Percentiles rank a stretch among this genome's conserved stretches.
These are phyloP conservation scores for Pythium aquatile DNA, from an alignment of 352 stramenopile genomes.

Conservation along the genomic window DNA sequence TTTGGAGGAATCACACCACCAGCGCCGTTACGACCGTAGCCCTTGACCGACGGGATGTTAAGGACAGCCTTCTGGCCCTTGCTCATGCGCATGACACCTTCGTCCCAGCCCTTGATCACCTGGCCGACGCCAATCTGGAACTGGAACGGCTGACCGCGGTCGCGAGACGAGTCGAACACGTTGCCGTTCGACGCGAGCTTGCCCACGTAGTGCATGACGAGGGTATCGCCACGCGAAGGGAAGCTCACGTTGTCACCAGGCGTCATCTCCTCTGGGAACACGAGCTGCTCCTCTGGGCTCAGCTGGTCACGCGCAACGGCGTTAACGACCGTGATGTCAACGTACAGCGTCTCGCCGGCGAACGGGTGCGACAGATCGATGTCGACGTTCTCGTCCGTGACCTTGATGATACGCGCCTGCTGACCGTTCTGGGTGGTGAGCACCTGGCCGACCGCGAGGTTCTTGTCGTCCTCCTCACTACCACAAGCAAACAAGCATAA, in stretches of 20 bases:
- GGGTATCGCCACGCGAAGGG: constrained; percentile 61
- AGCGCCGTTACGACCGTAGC: constrained; percentile 88
- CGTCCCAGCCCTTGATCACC: constrained; percentile 95
- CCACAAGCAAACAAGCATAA: background rate
- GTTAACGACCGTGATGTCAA: constrained; percentile 71
- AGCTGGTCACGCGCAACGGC: constrained; percentile 47
- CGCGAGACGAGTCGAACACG: constrained; percentile 77
- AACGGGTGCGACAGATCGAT: constrained; percentile 77
- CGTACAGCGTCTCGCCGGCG: constrained; percentile 73
- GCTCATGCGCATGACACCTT: constrained; percentile 94
- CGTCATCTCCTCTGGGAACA: constrained; percentile 69
- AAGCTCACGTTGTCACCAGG: constrained; percentile 65
- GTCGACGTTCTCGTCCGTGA: constrained; percentile 69
- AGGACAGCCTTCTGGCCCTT: constrained; percentile 93
- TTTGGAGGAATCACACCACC: constrained; percentile 89
- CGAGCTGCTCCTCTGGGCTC: constrained; percentile 52
- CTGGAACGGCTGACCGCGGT: constrained; percentile 73
- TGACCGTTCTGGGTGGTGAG: constrained; percentile 60
- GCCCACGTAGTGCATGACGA: constrained; percentile 87
- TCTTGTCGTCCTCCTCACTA: constrained; percentile 60
- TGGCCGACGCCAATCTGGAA: constrained; percentile 81
- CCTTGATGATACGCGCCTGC: constrained; percentile 59
- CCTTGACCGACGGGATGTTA: constrained; percentile 90
- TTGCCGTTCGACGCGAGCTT: constrained; percentile 59
- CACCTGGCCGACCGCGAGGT: constrained; percentile 60